Percentiles rank a stretch among this genome's conserved stretches.
Conservation (phyloP, 305 asterid genomes). For the Withania somnifera region DNA sequence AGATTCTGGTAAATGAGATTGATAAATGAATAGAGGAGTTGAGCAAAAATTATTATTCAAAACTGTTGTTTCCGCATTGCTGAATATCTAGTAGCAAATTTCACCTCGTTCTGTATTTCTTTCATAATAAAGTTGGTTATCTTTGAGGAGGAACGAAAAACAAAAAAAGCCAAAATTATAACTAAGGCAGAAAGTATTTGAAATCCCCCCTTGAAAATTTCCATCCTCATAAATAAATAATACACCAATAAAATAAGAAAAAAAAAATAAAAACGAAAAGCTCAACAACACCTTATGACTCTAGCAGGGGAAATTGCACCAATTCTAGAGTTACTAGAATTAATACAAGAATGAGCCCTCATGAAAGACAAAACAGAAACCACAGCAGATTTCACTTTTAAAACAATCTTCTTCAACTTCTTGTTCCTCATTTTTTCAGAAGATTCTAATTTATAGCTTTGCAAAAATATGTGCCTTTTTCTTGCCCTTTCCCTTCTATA, state of each 20-base stretch:
- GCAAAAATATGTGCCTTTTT: background rate
- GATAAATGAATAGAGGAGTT: too few relatives aligned
- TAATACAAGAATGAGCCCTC: slow-evolving; percentile 1
- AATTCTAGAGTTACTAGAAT: slow-evolving; percentile 9
- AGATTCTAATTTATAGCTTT: slow-evolving; percentile 8
- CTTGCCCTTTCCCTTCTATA: slow-evolving; percentile 4
- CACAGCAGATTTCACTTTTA: slow-evolving; percentile 5
- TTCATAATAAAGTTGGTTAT: too few relatives aligned
- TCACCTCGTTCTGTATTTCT: too few relatives aligned
- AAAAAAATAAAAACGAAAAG: background rate
- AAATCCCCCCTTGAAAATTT: too few relatives aligned
- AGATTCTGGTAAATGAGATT: too few relatives aligned
- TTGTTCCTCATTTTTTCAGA: background rate
- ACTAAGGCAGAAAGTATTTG: too few relatives aligned
- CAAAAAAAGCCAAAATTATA: too few relatives aligned
- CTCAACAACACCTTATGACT: slow-evolving; percentile 10
- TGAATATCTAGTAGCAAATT: too few relatives aligned
- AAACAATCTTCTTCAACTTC: slow-evolving; percentile 9
- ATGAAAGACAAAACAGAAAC: slow-evolving; percentile 13
- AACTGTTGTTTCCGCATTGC: too few relatives aligned
- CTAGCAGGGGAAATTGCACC: slow-evolving; percentile 11
- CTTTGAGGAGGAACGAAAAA: too few relatives aligned
- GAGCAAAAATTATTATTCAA: too few relatives aligned
- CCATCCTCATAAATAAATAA: too few relatives aligned
- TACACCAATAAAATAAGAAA: background rate